Percentiles rank a stretch among this genome's conserved stretches.
Evolutionary conservation across 179 eudicot genomes (phyloP).

Genomic region (Dionaea muscipula): DNA sequence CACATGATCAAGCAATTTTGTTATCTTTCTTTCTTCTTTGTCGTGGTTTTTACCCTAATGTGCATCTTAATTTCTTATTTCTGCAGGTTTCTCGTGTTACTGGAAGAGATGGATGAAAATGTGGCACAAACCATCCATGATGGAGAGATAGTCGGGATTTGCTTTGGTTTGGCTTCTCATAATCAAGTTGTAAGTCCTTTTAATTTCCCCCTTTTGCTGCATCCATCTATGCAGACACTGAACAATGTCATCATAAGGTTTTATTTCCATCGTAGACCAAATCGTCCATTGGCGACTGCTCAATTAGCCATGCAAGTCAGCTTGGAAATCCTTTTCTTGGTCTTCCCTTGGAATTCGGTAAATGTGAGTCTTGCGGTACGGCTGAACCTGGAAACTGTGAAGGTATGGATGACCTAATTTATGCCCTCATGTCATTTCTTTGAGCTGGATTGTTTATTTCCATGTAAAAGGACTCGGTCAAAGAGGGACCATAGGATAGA

Average conservation of each 20-base stretch:
- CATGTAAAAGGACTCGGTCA: not conserved
- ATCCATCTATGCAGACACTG: not conserved
- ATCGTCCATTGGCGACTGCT: conserved; percentile 72
- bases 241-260: not conserved
- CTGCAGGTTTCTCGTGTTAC: not conserved
- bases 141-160: conserved; percentile 54
- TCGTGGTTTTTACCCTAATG: too few relatives aligned
- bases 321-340: conserved; percentile 89
- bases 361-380: conserved; percentile 94
- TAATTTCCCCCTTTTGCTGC: not conserved
- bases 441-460: not conserved
- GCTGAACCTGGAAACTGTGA: conserved; percentile 83
- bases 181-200: conserved; percentile 55
- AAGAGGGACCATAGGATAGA: not conserved
- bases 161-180: conserved; percentile 60
- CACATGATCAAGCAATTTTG: too few relatives aligned
- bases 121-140: conserved; percentile 29
- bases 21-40: too few relatives aligned
- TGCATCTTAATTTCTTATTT: too few relatives aligned
- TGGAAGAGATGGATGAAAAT: conserved; percentile 39
- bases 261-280: conserved; percentile 38
- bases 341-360: conserved; percentile 70
- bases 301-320: conserved; percentile 84
- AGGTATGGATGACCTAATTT: conserved; percentile 39
- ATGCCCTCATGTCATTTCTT: conserved; percentile 7